Conservation (phyloP, 495 filamentous ascomycete genomes). For the Aspergillus mulundensis region DNA sequence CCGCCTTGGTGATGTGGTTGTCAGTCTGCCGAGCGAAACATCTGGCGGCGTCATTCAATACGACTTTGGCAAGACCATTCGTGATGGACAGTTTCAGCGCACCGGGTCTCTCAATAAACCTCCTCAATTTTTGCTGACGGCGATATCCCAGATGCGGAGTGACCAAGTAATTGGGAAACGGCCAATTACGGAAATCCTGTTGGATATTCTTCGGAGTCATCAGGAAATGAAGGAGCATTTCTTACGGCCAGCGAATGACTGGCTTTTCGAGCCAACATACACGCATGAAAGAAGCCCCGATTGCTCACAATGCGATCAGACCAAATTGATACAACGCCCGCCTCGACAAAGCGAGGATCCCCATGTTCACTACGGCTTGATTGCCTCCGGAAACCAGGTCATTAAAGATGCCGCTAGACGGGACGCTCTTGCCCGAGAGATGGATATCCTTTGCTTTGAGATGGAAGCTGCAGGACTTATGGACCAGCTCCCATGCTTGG, state of each 20-base stretch:
- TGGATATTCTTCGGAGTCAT: slow-evolving; percentile 12
- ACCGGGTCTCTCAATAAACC: slow-evolving; percentile 10
- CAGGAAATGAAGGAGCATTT: slow-evolving; percentile 21
- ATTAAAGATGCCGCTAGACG: slow-evolving; percentile 13
- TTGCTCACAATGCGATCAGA: slow-evolving; percentile 20
- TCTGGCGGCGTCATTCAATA: slow-evolving; percentile 32
- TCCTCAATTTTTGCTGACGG: slow-evolving; percentile 26
- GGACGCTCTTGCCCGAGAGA: slow-evolving; percentile 17
- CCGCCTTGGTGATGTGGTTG: slow-evolving; percentile 34
- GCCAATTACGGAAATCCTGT: slow-evolving; percentile 17
- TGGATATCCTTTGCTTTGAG: slow-evolving; percentile 38
- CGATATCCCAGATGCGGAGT: slow-evolving; percentile 21
- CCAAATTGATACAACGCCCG: slow-evolving; percentile 4
- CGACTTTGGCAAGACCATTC: slow-evolving; percentile 33
- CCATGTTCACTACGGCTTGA: slow-evolving; percentile 17
- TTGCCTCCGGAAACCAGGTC: slow-evolving; percentile 21
- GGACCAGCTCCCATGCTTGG: not conserved
- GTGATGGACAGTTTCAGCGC: not conserved
- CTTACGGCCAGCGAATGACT: slow-evolving; percentile 18
- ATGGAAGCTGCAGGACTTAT: slow-evolving; percentile 27
- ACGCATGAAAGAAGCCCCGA: slow-evolving; percentile 16
- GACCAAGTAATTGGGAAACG: slow-evolving; percentile 5
- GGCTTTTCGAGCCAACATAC: slow-evolving; percentile 27
- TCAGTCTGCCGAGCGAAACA: slow-evolving; percentile 22
- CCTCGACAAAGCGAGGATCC: slow-evolving; percentile 9